Evolutionary conservation across 1,139 yeast species (phyloP).

Genomic region (Nadsonia commutata): DNA sequence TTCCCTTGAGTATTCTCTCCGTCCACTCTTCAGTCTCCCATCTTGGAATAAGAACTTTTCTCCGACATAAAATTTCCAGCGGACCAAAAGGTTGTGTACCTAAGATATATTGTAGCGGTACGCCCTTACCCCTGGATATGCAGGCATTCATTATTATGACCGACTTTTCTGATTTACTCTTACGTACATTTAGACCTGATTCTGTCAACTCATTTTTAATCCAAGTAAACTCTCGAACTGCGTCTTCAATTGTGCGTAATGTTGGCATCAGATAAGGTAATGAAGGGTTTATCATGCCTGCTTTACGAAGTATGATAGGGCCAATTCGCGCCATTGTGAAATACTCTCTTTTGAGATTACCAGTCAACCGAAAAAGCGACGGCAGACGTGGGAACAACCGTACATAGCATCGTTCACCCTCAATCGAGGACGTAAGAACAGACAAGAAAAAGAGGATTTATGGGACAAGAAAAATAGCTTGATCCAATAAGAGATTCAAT

Average conservation of each 20-base stretch:
- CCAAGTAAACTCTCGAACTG: slow-evolving; percentile 38
- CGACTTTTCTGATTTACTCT: neutral
- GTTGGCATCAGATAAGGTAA: slow-evolving; percentile 15
- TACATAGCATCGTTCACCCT: too few species aligned
- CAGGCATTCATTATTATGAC: slow-evolving; percentile 13
- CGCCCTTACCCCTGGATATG: slow-evolving; percentile 23
- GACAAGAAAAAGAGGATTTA: too few species aligned
- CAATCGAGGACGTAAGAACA: too few species aligned
- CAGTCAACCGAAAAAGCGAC: too few species aligned
- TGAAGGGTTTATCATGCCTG: slow-evolving; percentile 9
- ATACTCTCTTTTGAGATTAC: too few species aligned
- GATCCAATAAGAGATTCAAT: too few species aligned
- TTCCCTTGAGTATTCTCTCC: slow-evolving; percentile 24
- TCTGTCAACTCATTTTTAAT: slow-evolving; percentile 27
- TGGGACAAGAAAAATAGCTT: too few species aligned
- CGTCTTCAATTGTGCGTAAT: slow-evolving; percentile 13
- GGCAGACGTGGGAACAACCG: too few species aligned
- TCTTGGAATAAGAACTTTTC: slow-evolving; percentile 72
- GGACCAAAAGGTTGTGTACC: slow-evolving; percentile 80
- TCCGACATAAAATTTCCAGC: slow-evolving; percentile 42
- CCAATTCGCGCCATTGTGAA: neutral
- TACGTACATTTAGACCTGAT: neutral
- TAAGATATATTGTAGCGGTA: slow-evolving; percentile 72
- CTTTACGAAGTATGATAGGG: slow-evolving; percentile 4
- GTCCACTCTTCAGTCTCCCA: slow-evolving; percentile 97